These are phyloP conservation scores for Penicillium sclerotiorum DNA, from an alignment of 2,329 filamentous ascomycete genomes.

Conservation along the genomic window DNA sequence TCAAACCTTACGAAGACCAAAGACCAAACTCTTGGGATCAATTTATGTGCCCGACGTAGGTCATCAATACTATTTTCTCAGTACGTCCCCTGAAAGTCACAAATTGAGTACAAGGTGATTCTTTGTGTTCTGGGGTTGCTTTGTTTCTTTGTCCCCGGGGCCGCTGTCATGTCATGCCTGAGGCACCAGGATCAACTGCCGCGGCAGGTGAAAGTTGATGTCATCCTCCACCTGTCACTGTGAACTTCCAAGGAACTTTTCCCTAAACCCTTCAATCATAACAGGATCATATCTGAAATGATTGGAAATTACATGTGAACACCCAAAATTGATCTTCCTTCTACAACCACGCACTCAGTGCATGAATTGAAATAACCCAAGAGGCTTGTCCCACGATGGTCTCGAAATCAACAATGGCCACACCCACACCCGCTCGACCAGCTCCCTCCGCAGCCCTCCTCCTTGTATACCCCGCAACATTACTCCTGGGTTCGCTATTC, in stretches of 20 bases:
- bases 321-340: no score
- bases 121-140: no score
- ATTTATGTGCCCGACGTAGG: no score
- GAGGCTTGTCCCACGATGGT: conserved; percentile 1
- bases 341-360: neutral
- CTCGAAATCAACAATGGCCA: conserved; percentile 19
- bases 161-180: neutral
- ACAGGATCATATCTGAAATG: neutral
- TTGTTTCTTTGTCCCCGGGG: no score
- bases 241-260: conserved; percentile 1
- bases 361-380: neutral
- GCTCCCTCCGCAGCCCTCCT: conserved; percentile 61
- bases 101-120: no score
- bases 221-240: conserved; percentile 15
- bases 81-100: no score
- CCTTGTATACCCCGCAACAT: conserved; percentile 72
- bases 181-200: conserved; percentile 10
- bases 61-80: no score
- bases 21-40: no score
- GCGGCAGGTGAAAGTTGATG: conserved; percentile 19
- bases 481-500: conserved; percentile 81
- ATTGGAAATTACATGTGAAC: no score
- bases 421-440: conserved; percentile 17
- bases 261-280: conserved; percentile 2
- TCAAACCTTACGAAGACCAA: no score